Evolutionary conservation across 1,139 yeast genomes (phyloP).

Genomic region (Candida neerlandica): DNA sequence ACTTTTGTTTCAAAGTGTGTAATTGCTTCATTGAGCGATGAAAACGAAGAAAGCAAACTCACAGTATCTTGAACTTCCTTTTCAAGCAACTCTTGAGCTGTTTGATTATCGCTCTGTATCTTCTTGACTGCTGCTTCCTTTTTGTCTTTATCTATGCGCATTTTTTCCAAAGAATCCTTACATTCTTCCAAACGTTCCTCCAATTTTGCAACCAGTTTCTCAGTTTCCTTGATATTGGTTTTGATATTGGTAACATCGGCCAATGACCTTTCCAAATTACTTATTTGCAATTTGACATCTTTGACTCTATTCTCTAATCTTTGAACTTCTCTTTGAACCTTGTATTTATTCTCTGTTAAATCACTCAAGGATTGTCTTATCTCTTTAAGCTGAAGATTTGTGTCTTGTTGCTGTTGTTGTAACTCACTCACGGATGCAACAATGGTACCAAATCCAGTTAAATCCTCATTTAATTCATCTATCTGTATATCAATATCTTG

Average conservation of each 20-base stretch:
- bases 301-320: slow-evolving; percentile 55
- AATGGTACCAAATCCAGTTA: slow-evolving; percentile 35
- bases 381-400: slow-evolving; percentile 44
- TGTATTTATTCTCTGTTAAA: slow-evolving; percentile 52
- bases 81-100: slow-evolving; percentile 16
- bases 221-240: slow-evolving; percentile 21
- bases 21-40: slow-evolving; percentile 16
- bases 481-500: slow-evolving; percentile 33
- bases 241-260: slow-evolving; percentile 36
- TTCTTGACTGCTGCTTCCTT: slow-evolving; percentile 28
- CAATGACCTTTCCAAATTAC: slow-evolving; percentile 54
- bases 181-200: slow-evolving; percentile 18
- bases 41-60: slow-evolving; percentile 11
- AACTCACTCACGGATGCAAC: slow-evolving; percentile 49
- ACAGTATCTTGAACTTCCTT: slow-evolving; percentile 7
- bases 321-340: slow-evolving; percentile 48
- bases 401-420: slow-evolving; percentile 49
- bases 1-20: slow-evolving; percentile 25
- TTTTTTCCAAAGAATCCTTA: slow-evolving; percentile 18
- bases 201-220: slow-evolving; percentile 18
- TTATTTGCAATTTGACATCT: slow-evolving; percentile 57
- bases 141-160: slow-evolving; percentile 18
- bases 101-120: slow-evolving; percentile 23
- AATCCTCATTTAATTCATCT: slow-evolving; percentile 37
- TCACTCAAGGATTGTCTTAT: slow-evolving; percentile 48